Evolutionary conservation across 345 rosid species (phyloP).

Genomic region (Firmiana major): DNA sequence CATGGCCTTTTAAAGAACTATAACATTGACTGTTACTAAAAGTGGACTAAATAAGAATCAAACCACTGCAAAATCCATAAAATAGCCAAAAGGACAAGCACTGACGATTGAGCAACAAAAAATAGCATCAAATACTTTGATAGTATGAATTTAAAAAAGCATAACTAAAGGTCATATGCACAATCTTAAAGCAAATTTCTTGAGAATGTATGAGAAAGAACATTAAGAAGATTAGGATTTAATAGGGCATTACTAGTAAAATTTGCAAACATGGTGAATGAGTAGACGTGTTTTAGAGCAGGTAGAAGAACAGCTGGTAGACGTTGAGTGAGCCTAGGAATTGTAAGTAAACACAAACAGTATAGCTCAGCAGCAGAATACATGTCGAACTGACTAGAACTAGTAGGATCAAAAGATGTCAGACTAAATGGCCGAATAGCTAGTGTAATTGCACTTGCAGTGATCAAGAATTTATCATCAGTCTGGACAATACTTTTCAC

Average conservation of each 20-base stretch:
- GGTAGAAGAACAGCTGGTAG: constrained; percentile 72
- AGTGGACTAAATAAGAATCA: not conserved
- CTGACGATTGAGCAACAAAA: not conserved
- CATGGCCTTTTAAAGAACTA: not conserved
- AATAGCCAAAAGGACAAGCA: not conserved
- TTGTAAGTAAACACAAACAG: constrained; percentile 58
- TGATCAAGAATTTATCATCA: constrained; percentile 72
- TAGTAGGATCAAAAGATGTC: constrained; percentile 29
- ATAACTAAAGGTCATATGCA: constrained; percentile 1
- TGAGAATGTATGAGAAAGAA: not conserved
- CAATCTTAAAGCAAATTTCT: not conserved
- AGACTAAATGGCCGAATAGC: constrained; percentile 78
- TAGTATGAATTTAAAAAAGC: not conserved
- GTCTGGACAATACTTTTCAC: constrained; percentile 30
- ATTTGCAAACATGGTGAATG: constrained; percentile 60
- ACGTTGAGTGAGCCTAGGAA: constrained; percentile 67
- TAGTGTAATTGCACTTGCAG: constrained; percentile 72
- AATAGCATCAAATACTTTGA: not conserved
- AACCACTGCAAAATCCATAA: not conserved
- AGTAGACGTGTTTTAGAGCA: constrained; percentile 80
- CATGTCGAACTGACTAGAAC: constrained; percentile 22
- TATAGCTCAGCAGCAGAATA: constrained; percentile 49
- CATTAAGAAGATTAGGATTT: constrained; percentile 4
- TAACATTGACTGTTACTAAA: not conserved
- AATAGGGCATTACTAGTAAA: constrained; percentile 64